Evolutionary conservation across 441 rosid genomes (phyloP), one percentile per base, ranked within the genome.

Genomic region (Eruca vesicaria): DNA sequence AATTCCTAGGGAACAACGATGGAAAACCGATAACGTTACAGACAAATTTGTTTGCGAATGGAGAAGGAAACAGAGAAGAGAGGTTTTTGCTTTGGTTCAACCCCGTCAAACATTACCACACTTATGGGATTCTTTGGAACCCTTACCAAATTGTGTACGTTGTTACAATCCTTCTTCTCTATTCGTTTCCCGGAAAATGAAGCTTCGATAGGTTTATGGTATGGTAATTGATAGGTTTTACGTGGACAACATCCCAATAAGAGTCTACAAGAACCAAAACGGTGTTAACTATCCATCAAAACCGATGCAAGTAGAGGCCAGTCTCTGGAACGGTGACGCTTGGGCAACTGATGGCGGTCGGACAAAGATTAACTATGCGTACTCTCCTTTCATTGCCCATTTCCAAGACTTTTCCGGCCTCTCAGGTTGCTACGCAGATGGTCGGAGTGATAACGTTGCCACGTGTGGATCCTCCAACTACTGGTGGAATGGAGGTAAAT

Each of bases 311-410:
- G 21, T 88, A 8, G 80, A 76, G 55, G 91, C 82, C 41, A 93
- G 94, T 78, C 65, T 89, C 45, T 93, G 95, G 96, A 68, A 93
- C 63, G 98, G 91, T 43, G 89, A 85, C 0, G 57, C 56, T 31
- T 91, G 96, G 96, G 98, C 93, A 8, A 91, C 96, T 3, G 90
- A 88, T 28, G 89, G 91, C 12, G 92, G 96, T 41, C 63, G 26
- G 61, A 83, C 88, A 1, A 89, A 88, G 84, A 80, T 70, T 4
- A 68, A 93, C 63, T 91, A 95, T 90, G 80, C 76, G 6, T 20
- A 80, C 15, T 85, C 94, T 32, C 96, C 96, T 6, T 93, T 91
- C 67, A 35, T 14, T 45, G 90, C 91, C 21, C 61, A 79, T 50
- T 93, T 86, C 72, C 82, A 67, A 72, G 85, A 83, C 9, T 91